Evolutionary conservation across 768 basidiomycete species (phyloP).

Genomic region (Auricularia cornea): DNA sequence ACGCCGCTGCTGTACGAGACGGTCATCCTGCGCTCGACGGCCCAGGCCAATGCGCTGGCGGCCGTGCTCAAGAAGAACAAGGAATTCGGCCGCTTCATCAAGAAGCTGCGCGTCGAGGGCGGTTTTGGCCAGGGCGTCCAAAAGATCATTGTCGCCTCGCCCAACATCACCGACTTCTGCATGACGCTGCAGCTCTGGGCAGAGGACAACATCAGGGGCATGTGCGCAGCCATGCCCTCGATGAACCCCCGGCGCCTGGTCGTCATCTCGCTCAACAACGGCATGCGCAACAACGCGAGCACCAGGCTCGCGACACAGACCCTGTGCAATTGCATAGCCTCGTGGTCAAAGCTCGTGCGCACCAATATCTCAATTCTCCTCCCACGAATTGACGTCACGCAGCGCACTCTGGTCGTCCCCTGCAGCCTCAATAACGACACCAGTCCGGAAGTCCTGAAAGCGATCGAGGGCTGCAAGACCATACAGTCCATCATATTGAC

Average conservation of each 20-base stretch:
- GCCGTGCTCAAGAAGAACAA: neutral
- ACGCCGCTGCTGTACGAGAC: conserved; percentile 1
- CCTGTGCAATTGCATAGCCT: neutral
- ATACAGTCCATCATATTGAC: too few relatives aligned
- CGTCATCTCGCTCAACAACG: neutral
- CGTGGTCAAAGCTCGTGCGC: neutral
- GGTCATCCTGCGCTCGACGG: neutral
- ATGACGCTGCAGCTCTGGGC: neutral
- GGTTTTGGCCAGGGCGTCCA: neutral
- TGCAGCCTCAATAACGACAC: too few relatives aligned
- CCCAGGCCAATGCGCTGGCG: neutral
- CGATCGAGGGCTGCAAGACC: too few relatives aligned
- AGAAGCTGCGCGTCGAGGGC: neutral
- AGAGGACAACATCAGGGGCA: neutral
- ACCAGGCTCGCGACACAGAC: neutral
- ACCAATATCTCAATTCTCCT: too few relatives aligned
- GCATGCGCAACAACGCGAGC: neutral
- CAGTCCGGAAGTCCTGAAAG: too few relatives aligned
- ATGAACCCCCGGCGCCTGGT: neutral
- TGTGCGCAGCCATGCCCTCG: neutral
- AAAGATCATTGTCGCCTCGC: neutral
- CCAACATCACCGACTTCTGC: neutral
- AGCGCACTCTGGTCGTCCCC: neutral
- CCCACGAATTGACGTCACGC: neutral
- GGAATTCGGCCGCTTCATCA: neutral